phyloP scores from a whole-genome alignment of 2,329 filamentous ascomycete genomes.

The Dissoconium aciculare region DNA sequence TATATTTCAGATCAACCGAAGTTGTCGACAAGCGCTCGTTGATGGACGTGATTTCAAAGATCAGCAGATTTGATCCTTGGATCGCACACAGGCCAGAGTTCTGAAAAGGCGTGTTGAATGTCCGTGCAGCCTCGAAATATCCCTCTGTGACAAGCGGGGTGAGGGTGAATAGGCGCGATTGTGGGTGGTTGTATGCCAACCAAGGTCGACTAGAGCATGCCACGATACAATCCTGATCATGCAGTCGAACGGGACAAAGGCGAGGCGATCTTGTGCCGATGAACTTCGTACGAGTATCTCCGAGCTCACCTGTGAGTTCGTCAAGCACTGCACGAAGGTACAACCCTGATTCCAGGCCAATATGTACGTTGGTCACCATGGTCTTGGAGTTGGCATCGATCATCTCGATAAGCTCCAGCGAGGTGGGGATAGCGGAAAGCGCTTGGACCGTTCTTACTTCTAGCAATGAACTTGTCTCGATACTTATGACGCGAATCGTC shows the following conservation, averaged over 20 bases:
- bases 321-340: slow-evolving; percentile 92
- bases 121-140: slow-evolving; percentile 77
- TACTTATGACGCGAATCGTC: slow-evolving; percentile 60
- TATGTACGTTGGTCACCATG: slow-evolving; percentile 68
- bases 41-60: slow-evolving; percentile 50
- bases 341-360: slow-evolving; percentile 86
- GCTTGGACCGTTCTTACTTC: slow-evolving; percentile 93
- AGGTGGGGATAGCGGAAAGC: slow-evolving; percentile 75
- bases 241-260: slow-evolving; percentile 79
- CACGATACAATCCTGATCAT: slow-evolving; percentile 61
- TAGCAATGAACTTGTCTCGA: slow-evolving; percentile 55
- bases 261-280: slow-evolving; percentile 80
- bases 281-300: slow-evolving; percentile 88
- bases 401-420: slow-evolving; percentile 88
- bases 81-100: slow-evolving; percentile 25
- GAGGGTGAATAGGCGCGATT: slow-evolving; percentile 77
- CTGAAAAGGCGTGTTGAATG: slow-evolving; percentile 77
- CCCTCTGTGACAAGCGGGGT: slow-evolving; percentile 63
- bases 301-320: slow-evolving; percentile 87
- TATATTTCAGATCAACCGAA: slow-evolving; percentile 63
- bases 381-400: slow-evolving; percentile 66
- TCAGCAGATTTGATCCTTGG: slow-evolving; percentile 28
- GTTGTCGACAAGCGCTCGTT: slow-evolving; percentile 15
- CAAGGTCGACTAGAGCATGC: slow-evolving; percentile 88
- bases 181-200: slow-evolving; percentile 82